These are phyloP conservation scores for Puccinia polysora DNA, from an alignment of 1,284 basidiomycete species.

Conservation along the genomic window DNA sequence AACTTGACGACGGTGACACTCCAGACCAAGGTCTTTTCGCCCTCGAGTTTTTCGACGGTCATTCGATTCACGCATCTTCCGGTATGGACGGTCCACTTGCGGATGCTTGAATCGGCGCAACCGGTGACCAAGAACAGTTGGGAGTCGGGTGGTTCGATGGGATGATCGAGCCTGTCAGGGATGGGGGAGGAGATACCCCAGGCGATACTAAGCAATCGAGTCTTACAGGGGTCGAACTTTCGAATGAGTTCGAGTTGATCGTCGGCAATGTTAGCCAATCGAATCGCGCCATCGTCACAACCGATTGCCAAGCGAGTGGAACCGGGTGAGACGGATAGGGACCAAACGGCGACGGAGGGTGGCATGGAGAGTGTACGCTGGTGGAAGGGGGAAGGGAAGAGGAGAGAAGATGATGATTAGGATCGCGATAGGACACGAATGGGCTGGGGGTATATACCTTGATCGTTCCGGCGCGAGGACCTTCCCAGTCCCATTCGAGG, in stretches of 20 bases:
- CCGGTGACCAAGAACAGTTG: constrained; percentile 88
- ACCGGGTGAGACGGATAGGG: constrained; percentile 76
- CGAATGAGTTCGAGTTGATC: constrained; percentile 67
- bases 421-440: constrained; percentile 42
- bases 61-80: constrained; percentile 60
- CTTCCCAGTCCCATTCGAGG: constrained; percentile 22
- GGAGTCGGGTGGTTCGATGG: constrained; percentile 63
- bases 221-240: constrained; percentile 63
- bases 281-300: constrained; percentile 83
- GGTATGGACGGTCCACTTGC: constrained; percentile 78
- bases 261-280: constrained; percentile 68
- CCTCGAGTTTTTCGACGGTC: constrained; percentile 65
- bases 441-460: constrained; percentile 10
- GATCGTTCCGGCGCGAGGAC: constrained; percentile 25
- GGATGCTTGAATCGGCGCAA: constrained; percentile 82
- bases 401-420: constrained; percentile 38
- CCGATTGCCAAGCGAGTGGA: constrained; percentile 79
- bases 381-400: constrained; percentile 45
- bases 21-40: constrained; percentile 91
- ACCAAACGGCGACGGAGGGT: constrained; percentile 88
- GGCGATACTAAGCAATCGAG: constrained; percentile 68
- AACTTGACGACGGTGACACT: constrained; percentile 77
- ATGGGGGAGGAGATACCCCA: constrained; percentile 71
- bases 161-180: constrained; percentile 34
- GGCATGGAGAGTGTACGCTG: constrained; percentile 68